Base-by-base conservation (phyloP, 768 basidiomycete species). In the Psilocybe sp. region DNA sequence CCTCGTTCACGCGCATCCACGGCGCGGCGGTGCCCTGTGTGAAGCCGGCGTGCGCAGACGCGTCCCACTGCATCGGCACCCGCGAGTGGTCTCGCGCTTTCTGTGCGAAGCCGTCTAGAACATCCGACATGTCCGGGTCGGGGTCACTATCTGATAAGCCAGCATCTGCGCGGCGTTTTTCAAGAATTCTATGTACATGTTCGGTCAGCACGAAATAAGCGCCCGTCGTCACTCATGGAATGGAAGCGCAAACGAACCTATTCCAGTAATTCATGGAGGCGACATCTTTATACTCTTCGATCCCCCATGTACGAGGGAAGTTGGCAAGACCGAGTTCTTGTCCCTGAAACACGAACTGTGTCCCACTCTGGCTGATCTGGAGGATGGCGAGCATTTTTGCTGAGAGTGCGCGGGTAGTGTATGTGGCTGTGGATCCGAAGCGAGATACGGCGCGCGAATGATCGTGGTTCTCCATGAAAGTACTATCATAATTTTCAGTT, bases 1-100 rank as follows among this genome's bases (percentile, higher is more conserved):
- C 85, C 35, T 85, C 84, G 57, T 87, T 84, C 6, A 85, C 78
- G 19, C 84, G 72, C 85, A 89, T 89, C 87, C 86, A 90, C 0
- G 87, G 85, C 2, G 63, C 23, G 23, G 23, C 23, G 23, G 23
- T 74, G 2, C 78, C 81, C 0, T 76, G 71, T 11, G 83, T 82
- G 63, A 89, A 89, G 0, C 88, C 87, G 0, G 76, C 84, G 48
- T 88, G 72, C 7, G 64, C 20, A 3, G 70, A 63, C 8, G 68
- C 47, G 52, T 83, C 70, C 85, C 87, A 89, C 83, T 85, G 85
- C 76, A 89, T 79, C 0, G 88, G 87, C 5, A 80, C 76, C 1
- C 88, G 74, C 8, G 81, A 77, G 62, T 90, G 85, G 60, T 90
- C 88, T 33, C 89, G 73, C 2, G 84, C 84, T 55, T 86, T 87